Evolutionary conservation across 2,329 filamentous ascomycete genomes (phyloP), one percentile per base, ranked within the genome.

Genomic region (Amylocarpus encephaloides): DNA sequence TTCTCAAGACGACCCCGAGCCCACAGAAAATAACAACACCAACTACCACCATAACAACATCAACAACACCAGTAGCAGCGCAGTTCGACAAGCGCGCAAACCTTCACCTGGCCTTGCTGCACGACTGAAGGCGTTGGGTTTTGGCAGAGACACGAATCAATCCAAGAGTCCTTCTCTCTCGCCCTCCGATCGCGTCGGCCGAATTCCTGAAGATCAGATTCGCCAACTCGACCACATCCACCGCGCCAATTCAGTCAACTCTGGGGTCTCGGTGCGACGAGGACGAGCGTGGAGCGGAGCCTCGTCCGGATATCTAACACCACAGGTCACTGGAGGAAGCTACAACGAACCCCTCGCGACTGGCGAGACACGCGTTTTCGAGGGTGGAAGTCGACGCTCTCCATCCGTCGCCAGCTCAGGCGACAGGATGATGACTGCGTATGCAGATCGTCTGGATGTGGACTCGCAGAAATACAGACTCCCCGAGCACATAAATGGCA

Each of bases 401-500:
- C 55, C 56, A 18, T 60, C 61, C 32, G 51, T 52, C 50, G 58
- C 53, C 33, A 60, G 58, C 40, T 62, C 54, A 41, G 51, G 50
- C 44, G 57, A 62, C 40, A 57, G 47, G 45, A 55, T 53, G 39
- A 64, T 65, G 62, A 54, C 53, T 42, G 60, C 56, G 50, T 48
- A 58, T 57, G 57, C 50, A 44, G 61, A 74, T 47, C 73, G 74
- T 51, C 62, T 81, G 67, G 77, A 78, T 57, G 82, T 85, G 76
- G 85, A 89, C 68, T 83, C 79, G 50, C 78, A 85, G 64, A 88
- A 89, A 67, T 89, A 88, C 65, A 78, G 82, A 40, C 70, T 88
- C 65, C 84, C 85, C 49, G 85, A 89, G 67, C 79, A 83, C 64
- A 78, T 73, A 46, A 83, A 82, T 69, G 76, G 80, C 68, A 79